Conservation (phyloP, 352 stramenopile species). For the Pythium aphanidermatum region DNA sequence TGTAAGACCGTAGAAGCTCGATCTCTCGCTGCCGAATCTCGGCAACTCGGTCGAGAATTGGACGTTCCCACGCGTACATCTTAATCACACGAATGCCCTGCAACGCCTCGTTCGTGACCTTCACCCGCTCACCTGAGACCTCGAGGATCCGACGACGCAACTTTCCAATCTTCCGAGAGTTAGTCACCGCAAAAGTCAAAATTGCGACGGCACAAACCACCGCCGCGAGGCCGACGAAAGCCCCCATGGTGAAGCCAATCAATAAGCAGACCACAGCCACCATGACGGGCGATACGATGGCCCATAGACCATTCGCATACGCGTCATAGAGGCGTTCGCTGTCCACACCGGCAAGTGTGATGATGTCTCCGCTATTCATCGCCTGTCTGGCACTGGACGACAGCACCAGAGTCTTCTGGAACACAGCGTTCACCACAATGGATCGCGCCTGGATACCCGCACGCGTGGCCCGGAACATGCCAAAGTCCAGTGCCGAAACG, state of each 20-base stretch:
- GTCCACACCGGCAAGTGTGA: constrained; percentile 48
- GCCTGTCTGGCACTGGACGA: constrained; percentile 30
- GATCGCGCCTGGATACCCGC: constrained; percentile 38
- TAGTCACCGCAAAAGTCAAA: constrained; percentile 15
- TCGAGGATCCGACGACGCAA: constrained; percentile 29
- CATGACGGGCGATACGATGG: constrained; percentile 18
- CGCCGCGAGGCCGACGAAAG: constrained; percentile 17
- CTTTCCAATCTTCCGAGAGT: constrained; percentile 18
- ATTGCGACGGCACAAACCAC: constrained; percentile 21
- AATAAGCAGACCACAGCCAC: constrained; percentile 11
- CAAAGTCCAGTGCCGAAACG: constrained; percentile 36
- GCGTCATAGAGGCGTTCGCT: constrained; percentile 47
- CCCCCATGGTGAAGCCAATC: constrained; percentile 13
- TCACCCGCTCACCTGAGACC: constrained; percentile 72
- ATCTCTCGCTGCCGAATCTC: constrained; percentile 41
- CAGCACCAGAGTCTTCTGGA: constrained; percentile 45
- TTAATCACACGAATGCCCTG: constrained; percentile 88
- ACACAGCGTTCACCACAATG: constrained; percentile 41
- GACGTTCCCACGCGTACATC: constrained; percentile 82
- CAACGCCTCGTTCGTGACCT: constrained; percentile 92
- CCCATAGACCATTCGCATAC: constrained; percentile 37
- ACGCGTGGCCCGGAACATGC: constrained; percentile 38
- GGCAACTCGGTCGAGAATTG: constrained; percentile 26
- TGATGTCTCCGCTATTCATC: constrained; percentile 51
- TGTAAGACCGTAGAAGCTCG: constrained; percentile 27